phyloP scores from a whole-genome alignment of 2,329 filamentous ascomycete genomes.

The Arthrocladium fulminans region DNA sequence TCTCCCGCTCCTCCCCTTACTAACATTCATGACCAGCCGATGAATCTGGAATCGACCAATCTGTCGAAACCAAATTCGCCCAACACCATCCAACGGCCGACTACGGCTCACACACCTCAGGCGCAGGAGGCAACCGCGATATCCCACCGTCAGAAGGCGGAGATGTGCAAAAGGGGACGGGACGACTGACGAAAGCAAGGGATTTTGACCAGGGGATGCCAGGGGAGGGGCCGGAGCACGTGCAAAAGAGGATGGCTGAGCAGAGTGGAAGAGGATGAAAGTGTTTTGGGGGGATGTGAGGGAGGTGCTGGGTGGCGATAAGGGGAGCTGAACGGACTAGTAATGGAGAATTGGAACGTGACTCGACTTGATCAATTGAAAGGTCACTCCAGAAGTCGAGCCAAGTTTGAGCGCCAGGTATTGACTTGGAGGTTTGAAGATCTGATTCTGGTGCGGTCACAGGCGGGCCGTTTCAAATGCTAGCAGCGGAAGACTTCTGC shows the following conservation, averaged over 20 bases:
- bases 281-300: no score
- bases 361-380: no score
- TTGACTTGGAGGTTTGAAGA: no score
- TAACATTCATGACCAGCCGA: slow-evolving; percentile 1
- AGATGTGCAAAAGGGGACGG: slow-evolving; percentile 18
- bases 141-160: slow-evolving; percentile 37
- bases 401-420: no score
- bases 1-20: neutral
- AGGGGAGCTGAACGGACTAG: no score
- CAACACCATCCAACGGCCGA: slow-evolving; percentile 26
- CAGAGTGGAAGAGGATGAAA: no score
- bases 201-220: slow-evolving; percentile 27
- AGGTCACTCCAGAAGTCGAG: no score
- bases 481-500: no score
- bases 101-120: slow-evolving; percentile 29
- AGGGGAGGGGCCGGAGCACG: slow-evolving; percentile 21
- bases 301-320: no score
- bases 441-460: no score
- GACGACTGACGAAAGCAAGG: slow-evolving; percentile 29
- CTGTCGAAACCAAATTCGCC: slow-evolving; percentile 32
- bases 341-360: no score
- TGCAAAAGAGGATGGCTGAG: slow-evolving; percentile 10
- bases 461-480: no score
- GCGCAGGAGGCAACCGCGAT: slow-evolving; percentile 31
- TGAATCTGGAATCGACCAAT: slow-evolving; percentile 36